Base-by-base conservation (phyloP, 768 basidiomycete genomes). In the Suillus fuscotomentosus region DNA sequence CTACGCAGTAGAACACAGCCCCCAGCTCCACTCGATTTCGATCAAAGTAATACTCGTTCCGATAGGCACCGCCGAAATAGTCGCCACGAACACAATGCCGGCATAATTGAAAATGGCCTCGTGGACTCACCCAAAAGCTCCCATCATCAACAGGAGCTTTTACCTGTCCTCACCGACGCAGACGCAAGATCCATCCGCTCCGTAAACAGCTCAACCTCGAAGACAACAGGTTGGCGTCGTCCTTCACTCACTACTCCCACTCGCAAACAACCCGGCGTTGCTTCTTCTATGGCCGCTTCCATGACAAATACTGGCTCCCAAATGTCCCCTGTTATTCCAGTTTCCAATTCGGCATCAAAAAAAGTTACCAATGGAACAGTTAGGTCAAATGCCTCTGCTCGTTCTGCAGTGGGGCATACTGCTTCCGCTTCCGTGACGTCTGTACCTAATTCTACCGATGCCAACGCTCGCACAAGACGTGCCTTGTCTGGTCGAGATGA, bases 261-360 rank as follows among this genome's bases (percentile, higher is more conserved):
- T 38, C 73, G 77, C 41, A 80, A 76, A 70, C 83, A 86, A 2
- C 82, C 84, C 0, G 85, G 86, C 20, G 80, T 90, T 24, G 53
- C 53, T 34, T 31, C 51, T 31, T 31, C 51, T 6, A 27, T 27
- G 15, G 27, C 9, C 24, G 24, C 50, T 17, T 53, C 51, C 54
- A 89, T 91, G 83, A 85, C 86, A 13, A 85, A 86, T 66, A 78
- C 86, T 0, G 79, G 79, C 1, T 72, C 86, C 62, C 80, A 81
- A 2, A 76, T 83, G 5, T 83, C 84, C 22, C 83, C 74, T 17
- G 31, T 74, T 39, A 82, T 83, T 22, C 83, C 74, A 13, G 14
- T 73, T 54, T 64, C 57, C 27, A 70, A 57, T 41, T 57, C 43
- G 56, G 22, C 39, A 8, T 67, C 74, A 39, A 76, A 63, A 60